These are phyloP conservation scores for Vanrija humicola DNA, from an alignment of 1,284 basidiomycete species.

Conservation along the genomic window DNA sequence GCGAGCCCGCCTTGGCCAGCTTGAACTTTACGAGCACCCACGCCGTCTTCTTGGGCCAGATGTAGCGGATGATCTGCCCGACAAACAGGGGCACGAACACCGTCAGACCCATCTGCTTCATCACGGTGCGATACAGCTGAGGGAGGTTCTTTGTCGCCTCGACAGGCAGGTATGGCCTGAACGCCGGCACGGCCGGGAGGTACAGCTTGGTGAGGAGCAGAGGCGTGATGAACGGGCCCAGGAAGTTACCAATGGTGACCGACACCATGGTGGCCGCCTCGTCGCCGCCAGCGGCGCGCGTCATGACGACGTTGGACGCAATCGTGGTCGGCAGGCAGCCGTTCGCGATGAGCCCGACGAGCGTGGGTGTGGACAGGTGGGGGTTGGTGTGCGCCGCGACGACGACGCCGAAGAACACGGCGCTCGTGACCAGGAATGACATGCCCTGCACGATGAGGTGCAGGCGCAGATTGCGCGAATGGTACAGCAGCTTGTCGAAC, in stretches of 20 bases:
- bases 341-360: constrained; percentile 18
- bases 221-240: constrained; percentile 28
- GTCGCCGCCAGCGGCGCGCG: constrained; percentile 36
- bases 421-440: constrained; percentile 17
- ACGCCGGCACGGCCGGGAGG: constrained; percentile 10
- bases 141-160: constrained; percentile 21
- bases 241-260: constrained; percentile 30
- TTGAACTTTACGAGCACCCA: constrained; percentile 12
- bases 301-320: constrained; percentile 42
- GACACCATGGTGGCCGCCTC: constrained; percentile 33
- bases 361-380: too few species aligned
- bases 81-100: constrained; percentile 38
- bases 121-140: constrained; percentile 33
- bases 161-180: constrained; percentile 9
- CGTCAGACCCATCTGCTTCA: constrained; percentile 34
- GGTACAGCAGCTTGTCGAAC: constrained; percentile 25
- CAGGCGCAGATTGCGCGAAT: constrained; percentile 20
- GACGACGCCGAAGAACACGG: constrained; percentile 18
- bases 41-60: constrained; percentile 16
- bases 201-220: constrained; percentile 16
- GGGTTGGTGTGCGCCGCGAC: background rate
- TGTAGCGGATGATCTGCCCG: constrained; percentile 34
- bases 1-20: constrained; percentile 31
- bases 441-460: constrained; percentile 33
- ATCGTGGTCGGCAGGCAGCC: constrained; percentile 33